A percentile compares a stretch with the other conserved stretches of the same genome.
Conservation (phyloP, 305 asterid species). For the Fraxinus sp. region DNA sequence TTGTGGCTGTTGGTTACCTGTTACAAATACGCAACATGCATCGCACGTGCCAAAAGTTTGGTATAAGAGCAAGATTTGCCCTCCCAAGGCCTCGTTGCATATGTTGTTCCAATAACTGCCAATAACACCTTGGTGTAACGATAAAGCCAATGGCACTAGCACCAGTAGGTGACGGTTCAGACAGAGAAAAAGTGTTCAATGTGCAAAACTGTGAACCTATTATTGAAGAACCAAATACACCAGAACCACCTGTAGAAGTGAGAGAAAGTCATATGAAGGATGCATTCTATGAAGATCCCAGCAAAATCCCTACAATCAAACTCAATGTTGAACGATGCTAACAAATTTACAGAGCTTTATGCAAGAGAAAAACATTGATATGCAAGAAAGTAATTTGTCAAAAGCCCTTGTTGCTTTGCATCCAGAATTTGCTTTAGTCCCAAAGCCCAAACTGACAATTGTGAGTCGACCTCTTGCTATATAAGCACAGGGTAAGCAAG, state of each 20-base stretch:
- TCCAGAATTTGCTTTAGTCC: slow-evolving; percentile 52
- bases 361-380: slow-evolving; percentile 28
- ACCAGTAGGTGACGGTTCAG: slow-evolving; percentile 37
- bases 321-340: background rate
- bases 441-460: slow-evolving; percentile 67
- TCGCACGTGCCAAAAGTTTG: background rate
- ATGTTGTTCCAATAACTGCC: slow-evolving; percentile 37
- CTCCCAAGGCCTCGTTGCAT: slow-evolving; percentile 66
- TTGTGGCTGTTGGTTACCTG: background rate
- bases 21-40: background rate
- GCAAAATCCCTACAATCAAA: background rate
- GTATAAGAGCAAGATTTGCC: slow-evolving; percentile 73
- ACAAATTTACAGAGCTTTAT: background rate
- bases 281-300: background rate
- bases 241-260: background rate
- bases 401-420: slow-evolving; percentile 75
- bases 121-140: slow-evolving; percentile 23
- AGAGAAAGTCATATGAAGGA: background rate
- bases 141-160: slow-evolving; percentile 46
- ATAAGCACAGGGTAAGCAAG: slow-evolving; percentile 81
- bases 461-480: slow-evolving; percentile 66
- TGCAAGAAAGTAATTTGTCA: slow-evolving; percentile 70
- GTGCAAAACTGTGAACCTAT: slow-evolving; percentile 51
- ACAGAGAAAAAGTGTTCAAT: slow-evolving; percentile 23
- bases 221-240: background rate